A percentile compares a stretch with the other conserved stretches of the same genome.
Evolutionary conservation across 2,329 filamentous ascomycete species (phyloP).

Genomic region (Claviceps maximensis): DNA sequence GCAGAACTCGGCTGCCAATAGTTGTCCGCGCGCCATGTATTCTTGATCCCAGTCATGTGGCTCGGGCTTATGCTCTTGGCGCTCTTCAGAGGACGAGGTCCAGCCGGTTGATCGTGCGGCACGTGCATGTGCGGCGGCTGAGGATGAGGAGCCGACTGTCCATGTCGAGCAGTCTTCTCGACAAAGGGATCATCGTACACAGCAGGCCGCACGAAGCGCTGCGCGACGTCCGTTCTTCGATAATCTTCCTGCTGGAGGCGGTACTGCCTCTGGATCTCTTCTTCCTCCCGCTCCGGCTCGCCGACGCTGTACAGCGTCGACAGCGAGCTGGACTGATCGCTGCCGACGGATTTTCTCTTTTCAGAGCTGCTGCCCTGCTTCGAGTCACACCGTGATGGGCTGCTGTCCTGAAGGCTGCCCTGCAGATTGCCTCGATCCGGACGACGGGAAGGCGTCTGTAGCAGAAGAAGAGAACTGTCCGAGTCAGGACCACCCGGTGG

Average conservation of each 20-base stretch:
- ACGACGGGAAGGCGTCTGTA: constrained; percentile 8
- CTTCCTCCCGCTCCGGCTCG: constrained; percentile 26
- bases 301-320: constrained; percentile 45
- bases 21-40: neutral
- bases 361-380: constrained; percentile 6
- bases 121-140: neutral
- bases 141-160: neutral
- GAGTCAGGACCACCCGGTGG: constrained; percentile 4
- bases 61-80: constrained; percentile 13
- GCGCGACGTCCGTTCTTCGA: neutral
- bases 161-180: too few species aligned
- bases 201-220: neutral
- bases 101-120: constrained; percentile 1
- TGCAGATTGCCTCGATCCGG: constrained; percentile 11
- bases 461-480: constrained; percentile 5
- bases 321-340: constrained; percentile 37
- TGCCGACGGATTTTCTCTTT: constrained; percentile 23
- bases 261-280: constrained; percentile 4
- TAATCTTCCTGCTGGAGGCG: neutral
- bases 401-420: too few species aligned
- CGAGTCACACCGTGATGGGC: constrained; percentile 9
- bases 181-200: constrained; percentile 20
- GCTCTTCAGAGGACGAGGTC: constrained; percentile 9
- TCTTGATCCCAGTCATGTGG: constrained; percentile 1
- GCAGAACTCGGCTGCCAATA: neutral